Evolutionary conservation across 768 basidiomycete species (phyloP).

Genomic region (Lactarius pseudohatsudake): DNA sequence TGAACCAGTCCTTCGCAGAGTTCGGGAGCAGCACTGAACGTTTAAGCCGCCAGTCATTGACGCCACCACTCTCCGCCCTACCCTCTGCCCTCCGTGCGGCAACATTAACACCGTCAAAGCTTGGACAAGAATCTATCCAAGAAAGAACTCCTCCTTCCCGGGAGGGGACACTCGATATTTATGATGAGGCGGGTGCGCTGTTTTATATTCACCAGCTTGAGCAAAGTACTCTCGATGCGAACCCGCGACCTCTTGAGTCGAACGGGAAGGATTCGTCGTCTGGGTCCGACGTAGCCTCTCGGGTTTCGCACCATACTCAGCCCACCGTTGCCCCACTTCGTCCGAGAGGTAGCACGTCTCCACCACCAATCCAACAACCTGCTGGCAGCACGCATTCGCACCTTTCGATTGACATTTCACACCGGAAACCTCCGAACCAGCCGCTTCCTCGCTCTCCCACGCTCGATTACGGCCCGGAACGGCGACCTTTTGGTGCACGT

Average conservation of each 20-base stretch:
- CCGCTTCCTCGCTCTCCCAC: conserved; percentile 25
- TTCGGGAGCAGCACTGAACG: conserved; percentile 11
- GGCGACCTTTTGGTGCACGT: conserved; percentile 82
- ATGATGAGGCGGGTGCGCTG: conserved; percentile 60
- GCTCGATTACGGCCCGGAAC: conserved; percentile 23
- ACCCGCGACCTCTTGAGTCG: conserved; percentile 26
- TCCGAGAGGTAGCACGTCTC: conserved; percentile 20
- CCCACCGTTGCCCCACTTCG: conserved; percentile 20
- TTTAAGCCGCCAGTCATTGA: background rate
- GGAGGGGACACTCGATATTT: conserved; percentile 39
- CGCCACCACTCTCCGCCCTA: conserved; percentile 10
- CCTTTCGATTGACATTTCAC: conserved; percentile 9
- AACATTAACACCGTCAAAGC: conserved; percentile 11
- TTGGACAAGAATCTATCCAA: conserved; percentile 28
- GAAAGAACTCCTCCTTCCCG: conserved; percentile 18
- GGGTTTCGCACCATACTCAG: background rate
- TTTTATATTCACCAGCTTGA: conserved; percentile 68
- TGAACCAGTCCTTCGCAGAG: conserved; percentile 18
- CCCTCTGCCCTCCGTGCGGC: background rate
- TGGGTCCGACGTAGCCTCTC: background rate
- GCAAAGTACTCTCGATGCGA: conserved; percentile 28
- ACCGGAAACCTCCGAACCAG: conserved; percentile 30
- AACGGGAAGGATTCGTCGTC: conserved; percentile 41
- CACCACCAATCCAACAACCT: conserved; percentile 8
- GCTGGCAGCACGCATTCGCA: conserved; percentile 5